Percentiles rank a stretch among this genome's conserved stretches.
These are phyloP conservation scores for Corylus heterophylla DNA, from an alignment of 306 rosid genomes.

Conservation along the genomic window DNA sequence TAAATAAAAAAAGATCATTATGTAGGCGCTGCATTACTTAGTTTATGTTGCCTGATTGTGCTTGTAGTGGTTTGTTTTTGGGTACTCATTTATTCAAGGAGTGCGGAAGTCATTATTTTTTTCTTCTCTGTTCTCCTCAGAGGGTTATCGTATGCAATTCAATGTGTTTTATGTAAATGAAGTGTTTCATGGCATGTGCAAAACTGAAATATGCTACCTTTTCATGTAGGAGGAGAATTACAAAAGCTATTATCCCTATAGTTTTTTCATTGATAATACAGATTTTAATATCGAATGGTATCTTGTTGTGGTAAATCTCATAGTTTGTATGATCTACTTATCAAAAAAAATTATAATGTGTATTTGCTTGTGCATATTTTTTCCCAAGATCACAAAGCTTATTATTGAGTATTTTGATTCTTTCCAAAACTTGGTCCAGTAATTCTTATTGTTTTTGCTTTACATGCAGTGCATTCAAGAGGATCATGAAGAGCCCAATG, in stretches of 20 bases:
- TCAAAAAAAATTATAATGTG: no score
- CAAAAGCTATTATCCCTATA: background rate
- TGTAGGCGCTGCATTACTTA: slow-evolving; percentile 2
- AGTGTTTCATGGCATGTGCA: background rate
- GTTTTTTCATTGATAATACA: background rate
- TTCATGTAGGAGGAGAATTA: background rate
- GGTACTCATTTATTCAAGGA: background rate
- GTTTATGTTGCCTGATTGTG: background rate
- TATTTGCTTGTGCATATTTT: background rate
- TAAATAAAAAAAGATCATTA: background rate
- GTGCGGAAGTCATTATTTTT: background rate
- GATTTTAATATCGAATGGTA: background rate
- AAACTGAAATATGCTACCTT: background rate
- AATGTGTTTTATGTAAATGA: background rate
- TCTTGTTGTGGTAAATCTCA: background rate
- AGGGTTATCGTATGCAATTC: background rate
- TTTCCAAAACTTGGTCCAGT: background rate
- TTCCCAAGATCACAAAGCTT: background rate
- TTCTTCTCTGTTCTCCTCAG: background rate
- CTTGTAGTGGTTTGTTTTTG: background rate
- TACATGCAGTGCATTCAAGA: slow-evolving; percentile 50
- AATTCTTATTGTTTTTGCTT: slow-evolving; percentile 19
- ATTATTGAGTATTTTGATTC: no score
- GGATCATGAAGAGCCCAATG: slow-evolving; percentile 28
- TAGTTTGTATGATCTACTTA: background rate